Conservation (phyloP, 139 green algal genomes). For the Chlorella sp. region DNA sequence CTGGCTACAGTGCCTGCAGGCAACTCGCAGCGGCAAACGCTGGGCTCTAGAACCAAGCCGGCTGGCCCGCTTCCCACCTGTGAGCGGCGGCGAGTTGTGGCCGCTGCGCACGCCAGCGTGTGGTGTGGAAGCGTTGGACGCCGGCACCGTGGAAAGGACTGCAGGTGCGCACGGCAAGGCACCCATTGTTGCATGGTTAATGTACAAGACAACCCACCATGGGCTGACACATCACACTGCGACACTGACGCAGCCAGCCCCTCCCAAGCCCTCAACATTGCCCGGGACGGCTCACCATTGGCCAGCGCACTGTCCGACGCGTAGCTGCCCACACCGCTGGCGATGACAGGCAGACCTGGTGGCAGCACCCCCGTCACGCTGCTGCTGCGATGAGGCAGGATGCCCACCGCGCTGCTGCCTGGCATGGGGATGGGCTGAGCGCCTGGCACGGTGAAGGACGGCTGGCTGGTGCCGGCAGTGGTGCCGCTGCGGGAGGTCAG, state of each 20-base stretch:
- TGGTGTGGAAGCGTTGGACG: neutral
- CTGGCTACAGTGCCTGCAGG: too few species aligned
- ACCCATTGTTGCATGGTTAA: too few species aligned
- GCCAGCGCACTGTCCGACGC: constrained; percentile 1
- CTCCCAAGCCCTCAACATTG: too few species aligned
- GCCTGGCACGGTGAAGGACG: neutral
- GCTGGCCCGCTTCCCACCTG: too few species aligned
- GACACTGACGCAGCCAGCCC: neutral
- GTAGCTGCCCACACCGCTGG: neutral
- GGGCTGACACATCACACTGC: too few species aligned
- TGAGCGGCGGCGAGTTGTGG: constrained; percentile 19
- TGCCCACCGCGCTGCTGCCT: neutral
- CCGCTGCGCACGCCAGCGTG: neutral
- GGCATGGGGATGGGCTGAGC: neutral
- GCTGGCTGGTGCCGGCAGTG: neutral
- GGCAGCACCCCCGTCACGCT: neutral
- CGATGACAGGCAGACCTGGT: neutral
- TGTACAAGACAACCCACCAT: too few species aligned
- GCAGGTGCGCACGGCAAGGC: too few species aligned
- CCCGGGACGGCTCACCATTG: neutral
- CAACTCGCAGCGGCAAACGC: too few species aligned
- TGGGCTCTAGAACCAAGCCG: too few species aligned
- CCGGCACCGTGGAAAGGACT: neutral
- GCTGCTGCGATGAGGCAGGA: neutral
- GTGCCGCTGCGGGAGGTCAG: constrained; percentile 19